Conservation (phyloP, 192 early-diverging fungal genomes). For the Rhizophagus clarus region DNA sequence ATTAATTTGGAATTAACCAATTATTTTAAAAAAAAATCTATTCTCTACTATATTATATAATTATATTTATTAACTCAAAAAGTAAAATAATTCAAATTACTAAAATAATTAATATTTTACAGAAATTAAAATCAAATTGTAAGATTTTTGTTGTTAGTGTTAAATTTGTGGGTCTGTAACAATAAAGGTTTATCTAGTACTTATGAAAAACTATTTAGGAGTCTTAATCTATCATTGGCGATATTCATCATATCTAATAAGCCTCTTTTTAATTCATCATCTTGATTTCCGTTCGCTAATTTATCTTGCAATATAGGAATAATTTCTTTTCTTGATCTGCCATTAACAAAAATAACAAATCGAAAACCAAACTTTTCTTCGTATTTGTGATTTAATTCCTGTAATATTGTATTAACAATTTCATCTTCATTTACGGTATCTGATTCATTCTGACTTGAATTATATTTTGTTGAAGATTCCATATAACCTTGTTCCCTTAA, state of each 20-base stretch:
- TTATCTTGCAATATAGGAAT: slow-evolving; percentile 75
- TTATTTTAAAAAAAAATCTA: no score
- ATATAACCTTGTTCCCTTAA: slow-evolving; percentile 72
- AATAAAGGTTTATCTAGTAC: no score
- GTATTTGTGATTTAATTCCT: slow-evolving; percentile 65
- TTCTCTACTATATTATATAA: no score
- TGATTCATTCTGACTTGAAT: background rate
- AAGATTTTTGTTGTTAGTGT: no score
- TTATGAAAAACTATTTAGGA: no score
- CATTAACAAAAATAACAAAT: slow-evolving; percentile 84
- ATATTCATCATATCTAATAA: slow-evolving; percentile 80
- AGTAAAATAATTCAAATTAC: no score
- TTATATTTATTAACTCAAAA: no score
- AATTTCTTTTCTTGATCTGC: slow-evolving; percentile 70
- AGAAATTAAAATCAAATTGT: no score
- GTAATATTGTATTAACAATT: slow-evolving; percentile 56
- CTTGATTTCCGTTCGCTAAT: slow-evolving; percentile 61
- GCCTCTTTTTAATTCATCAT: slow-evolving; percentile 69
- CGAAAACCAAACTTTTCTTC: slow-evolving; percentile 79
- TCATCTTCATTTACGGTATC: slow-evolving; percentile 45
- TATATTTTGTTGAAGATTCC: slow-evolving; percentile 41
- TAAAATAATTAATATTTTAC: no score
- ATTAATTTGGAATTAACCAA: no score
- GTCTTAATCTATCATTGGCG: slow-evolving; percentile 73
- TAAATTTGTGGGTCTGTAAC: no score